These are phyloP conservation scores for Metschnikowia arizonensis DNA, from an alignment of 805 yeast species.

Conservation along the genomic window DNA sequence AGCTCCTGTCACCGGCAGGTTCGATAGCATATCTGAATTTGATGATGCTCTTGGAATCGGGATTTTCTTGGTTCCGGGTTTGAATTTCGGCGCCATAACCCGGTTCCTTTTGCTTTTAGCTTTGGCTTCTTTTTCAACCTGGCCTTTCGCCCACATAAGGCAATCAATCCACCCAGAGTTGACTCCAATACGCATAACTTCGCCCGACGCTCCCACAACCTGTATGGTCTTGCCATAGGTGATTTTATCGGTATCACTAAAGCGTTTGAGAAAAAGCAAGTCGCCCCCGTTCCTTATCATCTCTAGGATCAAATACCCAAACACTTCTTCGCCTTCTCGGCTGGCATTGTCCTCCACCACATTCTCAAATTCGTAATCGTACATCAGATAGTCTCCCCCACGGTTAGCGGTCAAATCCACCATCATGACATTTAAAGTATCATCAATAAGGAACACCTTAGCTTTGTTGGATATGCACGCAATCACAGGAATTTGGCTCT, in stretches of 20 bases:
- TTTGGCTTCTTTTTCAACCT: constrained; percentile 23
- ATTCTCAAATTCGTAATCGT: constrained; percentile 68
- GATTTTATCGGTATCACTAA: constrained; percentile 36
- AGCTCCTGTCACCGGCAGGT: neutral
- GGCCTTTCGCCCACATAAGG: constrained; percentile 59
- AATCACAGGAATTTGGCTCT: constrained; percentile 28
- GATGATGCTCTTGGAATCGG: neutral
- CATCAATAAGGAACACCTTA: constrained; percentile 38
- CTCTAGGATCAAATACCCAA: constrained; percentile 65
- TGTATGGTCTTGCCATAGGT: constrained; percentile 22
- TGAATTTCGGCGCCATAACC: neutral
- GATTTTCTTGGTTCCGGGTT: neutral
- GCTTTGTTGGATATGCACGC: constrained; percentile 40
- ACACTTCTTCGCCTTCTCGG: constrained; percentile 39
- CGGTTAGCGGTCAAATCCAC: constrained; percentile 42
- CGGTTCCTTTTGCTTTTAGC: neutral
- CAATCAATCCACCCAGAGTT: constrained; percentile 67
- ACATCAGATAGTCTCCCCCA: constrained; percentile 54
- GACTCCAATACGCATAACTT: constrained; percentile 40
- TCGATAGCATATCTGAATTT: neutral
- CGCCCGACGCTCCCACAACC: constrained; percentile 26
- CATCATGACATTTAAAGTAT: constrained; percentile 23
- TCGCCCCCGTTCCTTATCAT: constrained; percentile 49
- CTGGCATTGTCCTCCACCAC: constrained; percentile 13
- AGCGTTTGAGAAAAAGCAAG: constrained; percentile 48